Evolutionary conservation across 768 basidiomycete genomes (phyloP).

Genomic region (Termitomyces sp.): DNA sequence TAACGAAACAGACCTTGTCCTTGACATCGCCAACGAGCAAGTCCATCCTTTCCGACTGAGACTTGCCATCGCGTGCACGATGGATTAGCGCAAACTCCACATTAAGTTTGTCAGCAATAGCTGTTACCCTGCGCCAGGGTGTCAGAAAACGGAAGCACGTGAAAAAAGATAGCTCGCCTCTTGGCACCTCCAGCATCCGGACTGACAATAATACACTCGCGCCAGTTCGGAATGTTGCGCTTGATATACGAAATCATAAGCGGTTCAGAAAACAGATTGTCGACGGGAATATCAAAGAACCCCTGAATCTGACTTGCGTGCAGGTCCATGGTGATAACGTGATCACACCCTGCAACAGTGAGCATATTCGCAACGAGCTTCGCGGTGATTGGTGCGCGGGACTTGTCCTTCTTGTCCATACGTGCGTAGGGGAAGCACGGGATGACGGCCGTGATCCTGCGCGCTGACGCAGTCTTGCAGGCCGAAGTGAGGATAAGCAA

Average conservation of each 20-base stretch:
- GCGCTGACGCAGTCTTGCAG: constrained; percentile 93
- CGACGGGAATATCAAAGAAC: constrained; percentile 98
- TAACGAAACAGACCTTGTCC: constrained; percentile 57
- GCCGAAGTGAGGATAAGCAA: constrained; percentile 98
- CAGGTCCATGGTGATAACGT: constrained; percentile 99
- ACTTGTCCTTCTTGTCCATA: constrained; percentile 98
- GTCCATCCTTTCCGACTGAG: constrained; percentile 77
- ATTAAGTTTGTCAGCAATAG: constrained; percentile 92
- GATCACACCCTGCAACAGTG: constrained; percentile 93
- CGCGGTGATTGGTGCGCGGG: constrained; percentile 92
- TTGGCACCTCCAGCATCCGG: constrained; percentile 99
- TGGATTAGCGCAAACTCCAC: constrained; percentile 96
- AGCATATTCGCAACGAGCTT: constrained; percentile 99
- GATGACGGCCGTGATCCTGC: constrained; percentile 94
- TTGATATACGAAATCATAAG: constrained; percentile 94
- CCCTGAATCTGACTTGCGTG: constrained; percentile 98
- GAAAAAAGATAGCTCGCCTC: constrained; percentile 50
- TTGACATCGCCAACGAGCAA: constrained; percentile 91
- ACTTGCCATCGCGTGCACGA: constrained; percentile 73
- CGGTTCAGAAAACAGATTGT: constrained; percentile 95
- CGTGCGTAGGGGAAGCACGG: constrained; percentile 97
- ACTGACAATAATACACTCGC: constrained; percentile 86
- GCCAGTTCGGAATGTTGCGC: constrained; percentile 77
- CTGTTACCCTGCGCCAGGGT: constrained; percentile 54
- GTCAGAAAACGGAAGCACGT: constrained; percentile 5